Evolutionary conservation across 2,329 filamentous ascomycete species (phyloP).

Genomic region (Fusarium longipes): DNA sequence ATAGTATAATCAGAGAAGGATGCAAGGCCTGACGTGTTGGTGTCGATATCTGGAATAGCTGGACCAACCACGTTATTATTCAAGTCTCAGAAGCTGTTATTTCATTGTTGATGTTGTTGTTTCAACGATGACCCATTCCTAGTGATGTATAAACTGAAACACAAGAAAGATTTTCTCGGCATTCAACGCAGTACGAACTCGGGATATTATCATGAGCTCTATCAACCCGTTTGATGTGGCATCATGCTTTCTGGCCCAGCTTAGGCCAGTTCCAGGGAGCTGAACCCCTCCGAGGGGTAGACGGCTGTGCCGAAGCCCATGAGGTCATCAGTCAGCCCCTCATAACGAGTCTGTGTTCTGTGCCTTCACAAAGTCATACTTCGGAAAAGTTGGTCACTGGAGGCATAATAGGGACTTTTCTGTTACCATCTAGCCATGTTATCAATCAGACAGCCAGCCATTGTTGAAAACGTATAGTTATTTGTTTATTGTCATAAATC

Average conservation of each 20-base stretch:
- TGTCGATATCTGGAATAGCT: background rate
- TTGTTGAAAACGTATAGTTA: background rate
- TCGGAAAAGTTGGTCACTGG: no score
- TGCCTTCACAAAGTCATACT: background rate
- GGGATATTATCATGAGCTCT: no score
- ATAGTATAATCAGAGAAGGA: background rate
- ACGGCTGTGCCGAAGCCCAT: constrained; percentile 17
- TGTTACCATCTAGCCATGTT: no score
- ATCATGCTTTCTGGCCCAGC: background rate
- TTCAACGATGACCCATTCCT: no score
- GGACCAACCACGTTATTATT: background rate
- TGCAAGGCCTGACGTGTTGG: background rate
- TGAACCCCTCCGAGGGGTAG: background rate
- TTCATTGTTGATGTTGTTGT: no score
- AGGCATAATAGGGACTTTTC: no score
- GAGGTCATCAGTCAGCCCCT: constrained; percentile 27
- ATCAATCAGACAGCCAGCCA: background rate
- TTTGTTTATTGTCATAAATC: constrained; percentile 40
- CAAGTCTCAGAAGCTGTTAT: background rate
- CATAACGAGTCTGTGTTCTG: background rate
- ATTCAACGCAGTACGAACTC: background rate
- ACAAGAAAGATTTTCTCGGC: background rate
- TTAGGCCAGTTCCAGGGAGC: background rate
- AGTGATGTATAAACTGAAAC: no score
- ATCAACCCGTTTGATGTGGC: background rate